Conservation (phyloP, 176 grass and related monocot genomes). For the Themeda triandra region DNA sequence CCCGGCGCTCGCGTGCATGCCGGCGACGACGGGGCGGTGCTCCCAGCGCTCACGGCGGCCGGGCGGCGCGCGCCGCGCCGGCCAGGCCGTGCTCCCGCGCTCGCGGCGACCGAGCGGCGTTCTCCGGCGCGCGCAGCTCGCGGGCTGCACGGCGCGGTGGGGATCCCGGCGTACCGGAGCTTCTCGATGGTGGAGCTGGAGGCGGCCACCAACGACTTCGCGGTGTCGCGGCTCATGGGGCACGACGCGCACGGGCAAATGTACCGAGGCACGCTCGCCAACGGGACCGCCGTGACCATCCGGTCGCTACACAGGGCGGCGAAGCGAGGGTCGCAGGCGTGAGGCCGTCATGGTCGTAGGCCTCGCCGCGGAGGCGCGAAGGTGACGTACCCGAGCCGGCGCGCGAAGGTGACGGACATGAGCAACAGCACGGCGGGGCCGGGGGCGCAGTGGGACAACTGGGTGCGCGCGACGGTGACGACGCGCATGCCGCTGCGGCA, state of each 20-base stretch:
- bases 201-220: conserved; percentile 70
- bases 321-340: conserved; percentile 33
- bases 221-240: conserved; percentile 49
- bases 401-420: conserved; percentile 6
- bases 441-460: neutral
- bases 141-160: conserved; percentile 59
- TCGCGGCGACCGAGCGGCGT: no score
- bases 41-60: no score
- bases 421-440: neutral
- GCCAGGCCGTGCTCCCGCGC: no score
- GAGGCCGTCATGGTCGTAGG: no score
- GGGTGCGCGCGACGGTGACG: neutral
- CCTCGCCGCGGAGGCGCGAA: no score
- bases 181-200: conserved; percentile 87
- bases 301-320: conserved; percentile 54
- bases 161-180: conserved; percentile 55
- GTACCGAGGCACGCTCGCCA: conserved; percentile 60
- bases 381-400: neutral
- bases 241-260: conserved; percentile 75
- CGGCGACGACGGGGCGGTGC: no score
- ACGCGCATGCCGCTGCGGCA: neutral
- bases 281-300: conserved; percentile 57
- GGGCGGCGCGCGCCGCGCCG: no score
- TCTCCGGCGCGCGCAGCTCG: no score
- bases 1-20: no score